Evolutionary conservation across 331 rosid species (phyloP).

Genomic region (Arachis monticola): DNA sequence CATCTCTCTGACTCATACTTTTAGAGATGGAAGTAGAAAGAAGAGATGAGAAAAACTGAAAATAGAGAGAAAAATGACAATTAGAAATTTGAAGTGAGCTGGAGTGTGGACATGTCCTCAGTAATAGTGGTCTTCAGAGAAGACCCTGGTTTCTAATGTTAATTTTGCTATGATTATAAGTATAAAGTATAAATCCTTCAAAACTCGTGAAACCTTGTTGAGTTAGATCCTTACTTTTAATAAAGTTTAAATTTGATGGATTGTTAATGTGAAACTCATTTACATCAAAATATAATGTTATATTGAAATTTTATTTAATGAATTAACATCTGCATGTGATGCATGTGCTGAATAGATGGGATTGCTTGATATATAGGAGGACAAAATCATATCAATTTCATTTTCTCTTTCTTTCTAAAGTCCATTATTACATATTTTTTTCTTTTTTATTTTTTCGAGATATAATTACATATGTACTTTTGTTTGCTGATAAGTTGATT

Average conservation of each 20-base stretch:
- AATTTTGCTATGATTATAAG: background rate
- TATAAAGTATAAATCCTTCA: background rate
- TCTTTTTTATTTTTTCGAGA: no score
- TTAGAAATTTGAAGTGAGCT: slow-evolving; percentile 1
- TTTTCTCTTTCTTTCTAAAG: slow-evolving; percentile 7
- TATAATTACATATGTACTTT: background rate
- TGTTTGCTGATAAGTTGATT: slow-evolving; percentile 40
- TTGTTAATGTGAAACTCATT: background rate
- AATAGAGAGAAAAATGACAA: background rate
- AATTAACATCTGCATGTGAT: background rate
- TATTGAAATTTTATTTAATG: background rate
- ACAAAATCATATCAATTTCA: slow-evolving; percentile 5
- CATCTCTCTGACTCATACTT: background rate
- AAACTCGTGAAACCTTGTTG: background rate
- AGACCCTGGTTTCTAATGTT: background rate
- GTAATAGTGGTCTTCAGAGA: background rate
- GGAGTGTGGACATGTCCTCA: slow-evolving; percentile 11
- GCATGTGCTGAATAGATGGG: background rate
- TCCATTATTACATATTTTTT: background rate
- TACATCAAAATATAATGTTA: no score
- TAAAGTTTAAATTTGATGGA: background rate
- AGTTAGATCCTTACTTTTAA: background rate
- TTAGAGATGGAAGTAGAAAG: background rate
- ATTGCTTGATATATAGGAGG: background rate
- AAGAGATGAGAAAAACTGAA: slow-evolving; percentile 2